Conservation (phyloP, 257 asterid species). For the Solanum etuberosum region DNA sequence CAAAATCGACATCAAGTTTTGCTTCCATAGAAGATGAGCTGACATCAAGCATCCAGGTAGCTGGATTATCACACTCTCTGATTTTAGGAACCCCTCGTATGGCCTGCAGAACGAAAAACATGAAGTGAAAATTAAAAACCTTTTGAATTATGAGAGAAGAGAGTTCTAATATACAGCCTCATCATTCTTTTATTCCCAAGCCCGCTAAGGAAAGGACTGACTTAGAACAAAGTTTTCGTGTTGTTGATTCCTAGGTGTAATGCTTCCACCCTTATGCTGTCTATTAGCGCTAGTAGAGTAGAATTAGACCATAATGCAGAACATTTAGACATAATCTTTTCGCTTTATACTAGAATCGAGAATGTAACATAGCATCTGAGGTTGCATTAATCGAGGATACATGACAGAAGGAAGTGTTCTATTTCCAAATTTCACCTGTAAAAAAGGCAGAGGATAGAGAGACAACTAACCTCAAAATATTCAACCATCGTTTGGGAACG, state of each 20-base stretch:
- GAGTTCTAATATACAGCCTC: not conserved
- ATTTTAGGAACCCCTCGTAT: slow-evolving; percentile 59
- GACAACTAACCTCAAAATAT: slow-evolving; percentile 53
- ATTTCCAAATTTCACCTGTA: not conserved
- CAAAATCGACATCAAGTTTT: slow-evolving; percentile 60
- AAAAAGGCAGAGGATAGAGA: not conserved
- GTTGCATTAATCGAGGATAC: not conserved
- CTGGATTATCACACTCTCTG: slow-evolving; percentile 69
- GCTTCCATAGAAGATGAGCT: slow-evolving; percentile 46
- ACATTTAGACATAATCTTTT: not conserved
- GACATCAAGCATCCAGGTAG: slow-evolving; percentile 89
- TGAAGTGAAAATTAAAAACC: not conserved
- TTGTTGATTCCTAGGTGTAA: not conserved
- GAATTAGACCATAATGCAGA: not conserved
- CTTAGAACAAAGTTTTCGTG: not conserved
- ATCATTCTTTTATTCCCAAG: not conserved
- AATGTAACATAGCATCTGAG: not conserved
- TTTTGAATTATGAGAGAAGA: not conserved
- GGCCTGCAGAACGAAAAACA: slow-evolving; percentile 19
- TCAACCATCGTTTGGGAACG: slow-evolving; percentile 51
- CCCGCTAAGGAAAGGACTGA: not conserved
- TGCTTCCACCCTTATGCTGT: not conserved
- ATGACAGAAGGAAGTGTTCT: not conserved
- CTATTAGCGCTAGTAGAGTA: not conserved
- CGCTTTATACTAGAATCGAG: not conserved